These are phyloP conservation scores for Monascus ruber DNA, from an alignment of 2,329 filamentous ascomycete species.

Conservation along the genomic window DNA sequence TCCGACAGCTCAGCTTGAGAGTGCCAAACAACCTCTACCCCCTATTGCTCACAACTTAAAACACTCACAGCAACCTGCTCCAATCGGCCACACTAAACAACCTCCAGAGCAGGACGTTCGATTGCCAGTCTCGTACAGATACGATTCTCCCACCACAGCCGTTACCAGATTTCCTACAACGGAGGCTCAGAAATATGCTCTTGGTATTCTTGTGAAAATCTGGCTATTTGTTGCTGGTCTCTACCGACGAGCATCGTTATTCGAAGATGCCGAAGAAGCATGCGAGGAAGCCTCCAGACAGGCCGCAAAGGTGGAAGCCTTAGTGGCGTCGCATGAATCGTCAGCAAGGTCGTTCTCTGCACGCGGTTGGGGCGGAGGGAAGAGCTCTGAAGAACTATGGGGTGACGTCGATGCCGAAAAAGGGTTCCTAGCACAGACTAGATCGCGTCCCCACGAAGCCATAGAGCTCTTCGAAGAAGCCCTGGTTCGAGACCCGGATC, in stretches of 20 bases:
- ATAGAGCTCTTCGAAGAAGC: constrained; percentile 72
- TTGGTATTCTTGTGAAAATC: constrained; percentile 57
- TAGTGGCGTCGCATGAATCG: constrained; percentile 51
- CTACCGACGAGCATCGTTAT: constrained; percentile 70
- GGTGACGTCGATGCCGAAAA: constrained; percentile 73
- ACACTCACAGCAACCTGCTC: constrained; percentile 21
- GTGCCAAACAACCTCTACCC: constrained; percentile 21
- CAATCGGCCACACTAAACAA: constrained; percentile 32
- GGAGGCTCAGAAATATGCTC: constrained; percentile 44
- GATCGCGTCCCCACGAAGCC: constrained; percentile 54
- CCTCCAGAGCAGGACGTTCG: constrained; percentile 30
- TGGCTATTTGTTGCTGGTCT: constrained; percentile 87
- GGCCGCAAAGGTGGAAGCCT: constrained; percentile 57
- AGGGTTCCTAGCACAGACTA: constrained; percentile 55
- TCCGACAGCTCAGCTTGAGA: constrained; percentile 12
- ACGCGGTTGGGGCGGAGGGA: constrained; percentile 65
- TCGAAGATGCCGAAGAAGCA: constrained; percentile 68
- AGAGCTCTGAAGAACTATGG: constrained; percentile 73
- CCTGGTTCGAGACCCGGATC: constrained; percentile 66
- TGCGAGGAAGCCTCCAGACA: constrained; percentile 72
- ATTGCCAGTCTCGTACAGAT: constrained; percentile 23
- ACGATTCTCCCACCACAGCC: constrained; percentile 29
- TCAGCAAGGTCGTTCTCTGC: constrained; percentile 52
- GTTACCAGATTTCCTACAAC: constrained; percentile 39
- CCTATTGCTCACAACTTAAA: constrained; percentile 28